Percentiles rank a stretch among this genome's conserved stretches.
These are phyloP conservation scores for Agaricales sp. DNA, from an alignment of 1,284 basidiomycete genomes.

Conservation along the genomic window DNA sequence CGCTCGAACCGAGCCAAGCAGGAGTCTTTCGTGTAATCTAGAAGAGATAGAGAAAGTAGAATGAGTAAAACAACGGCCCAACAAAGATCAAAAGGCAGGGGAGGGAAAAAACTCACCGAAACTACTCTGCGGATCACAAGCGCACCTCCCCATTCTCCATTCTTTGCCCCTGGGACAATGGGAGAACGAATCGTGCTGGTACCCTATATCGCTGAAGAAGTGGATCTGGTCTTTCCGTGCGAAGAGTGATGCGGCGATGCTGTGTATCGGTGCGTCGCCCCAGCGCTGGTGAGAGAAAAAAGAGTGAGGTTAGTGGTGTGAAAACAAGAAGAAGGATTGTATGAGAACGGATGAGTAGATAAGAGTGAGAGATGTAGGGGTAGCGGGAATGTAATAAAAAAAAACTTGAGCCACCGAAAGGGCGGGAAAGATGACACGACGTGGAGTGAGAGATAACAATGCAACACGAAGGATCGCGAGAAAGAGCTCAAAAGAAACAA, in stretches of 20 bases:
- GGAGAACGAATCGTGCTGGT: constrained; percentile 41
- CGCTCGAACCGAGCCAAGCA: not conserved
- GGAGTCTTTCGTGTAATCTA: not conserved
- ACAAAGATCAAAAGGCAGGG: not conserved
- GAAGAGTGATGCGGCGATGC: constrained; percentile 57
- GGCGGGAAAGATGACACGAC: no score
- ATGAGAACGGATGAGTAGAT: no score
- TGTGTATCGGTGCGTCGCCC: constrained; percentile 72
- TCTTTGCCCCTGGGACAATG: constrained; percentile 38
- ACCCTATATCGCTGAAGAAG: constrained; percentile 47
- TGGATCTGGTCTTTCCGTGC: constrained; percentile 52
- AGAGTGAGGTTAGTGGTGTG: not conserved
- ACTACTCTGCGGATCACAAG: constrained; percentile 30
- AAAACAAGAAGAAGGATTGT: not conserved
- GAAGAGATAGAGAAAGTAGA: not conserved
- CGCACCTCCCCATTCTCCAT: constrained; percentile 33
- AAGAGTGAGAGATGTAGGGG: not conserved
- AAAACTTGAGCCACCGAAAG: no score
- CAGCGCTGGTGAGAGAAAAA: constrained; percentile 28
- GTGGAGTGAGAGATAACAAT: no score
- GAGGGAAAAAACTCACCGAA: constrained; percentile 23
- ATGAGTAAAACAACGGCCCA: not conserved
- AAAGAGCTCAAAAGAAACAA: no score
- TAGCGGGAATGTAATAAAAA: no score
- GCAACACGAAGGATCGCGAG: no score